Percentiles rank a stretch among this genome's conserved stretches.
Evolutionary conservation across 1,139 yeast species (phyloP).

Genomic region (Candida sojae): DNA sequence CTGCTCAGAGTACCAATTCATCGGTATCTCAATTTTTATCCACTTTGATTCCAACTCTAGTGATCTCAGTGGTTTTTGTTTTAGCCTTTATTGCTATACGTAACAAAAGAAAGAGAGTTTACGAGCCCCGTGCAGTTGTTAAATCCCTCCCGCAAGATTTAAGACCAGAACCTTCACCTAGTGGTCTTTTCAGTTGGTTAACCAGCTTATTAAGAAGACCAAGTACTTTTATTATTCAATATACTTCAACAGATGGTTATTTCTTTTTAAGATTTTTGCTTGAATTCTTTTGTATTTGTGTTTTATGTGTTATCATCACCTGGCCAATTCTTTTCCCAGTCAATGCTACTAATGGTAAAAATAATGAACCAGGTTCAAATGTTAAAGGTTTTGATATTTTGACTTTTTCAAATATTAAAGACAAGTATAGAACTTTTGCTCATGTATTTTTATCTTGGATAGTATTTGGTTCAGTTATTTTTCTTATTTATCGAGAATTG

Average conservation of each 20-base stretch:
- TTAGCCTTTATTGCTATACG: conserved; percentile 63
- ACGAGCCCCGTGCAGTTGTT: conserved; percentile 74
- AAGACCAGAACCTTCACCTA: conserved; percentile 57
- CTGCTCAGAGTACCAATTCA: conserved; percentile 9
- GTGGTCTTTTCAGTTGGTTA: conserved; percentile 60
- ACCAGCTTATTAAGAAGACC: conserved; percentile 52
- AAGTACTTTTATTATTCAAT: conserved; percentile 71
- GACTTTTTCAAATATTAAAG: conserved; percentile 62
- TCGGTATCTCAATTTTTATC: conserved; percentile 42
- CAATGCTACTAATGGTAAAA: conserved; percentile 76
- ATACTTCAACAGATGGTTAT: conserved; percentile 87
- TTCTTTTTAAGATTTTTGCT: conserved; percentile 78
- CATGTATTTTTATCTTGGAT: conserved; percentile 74
- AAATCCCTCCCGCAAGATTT: conserved; percentile 40
- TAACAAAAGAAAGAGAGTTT: conserved; percentile 66
- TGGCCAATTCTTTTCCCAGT: conserved; percentile 86
- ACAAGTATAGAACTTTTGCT: conserved; percentile 64
- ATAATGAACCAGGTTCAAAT: conserved; percentile 26
- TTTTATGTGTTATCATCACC: conserved; percentile 62
- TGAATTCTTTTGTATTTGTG: conserved; percentile 57
- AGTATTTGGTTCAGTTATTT: conserved; percentile 59
- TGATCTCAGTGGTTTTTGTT: conserved; percentile 59
- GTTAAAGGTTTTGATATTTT: conserved; percentile 56
- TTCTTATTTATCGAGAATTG: conserved; percentile 69
- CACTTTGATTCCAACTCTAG: conserved; percentile 37